These are phyloP conservation scores for bread wheat (Triticum aestivum) DNA, from an alignment of 176 grass and related monocot genomes.

Conservation along the genomic window IWGSC_CS_RefSeq_v2.1 NC_057811.1:370028315-370028814, in stretches of 20 bases:
- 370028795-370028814: neutral
- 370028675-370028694: slow-evolving; percentile 5
- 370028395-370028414: neutral
- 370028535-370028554: neutral
- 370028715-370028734: neutral
- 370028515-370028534: too few species aligned
- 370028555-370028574: neutral
- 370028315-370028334: neutral
- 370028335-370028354: neutral
- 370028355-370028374: neutral
- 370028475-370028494: neutral
- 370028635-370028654: slow-evolving; percentile 27
- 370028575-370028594: neutral
- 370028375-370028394: neutral
- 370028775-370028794: neutral
- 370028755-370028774: neutral
- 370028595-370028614: neutral
- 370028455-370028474: neutral
- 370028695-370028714: neutral
- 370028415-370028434: neutral
- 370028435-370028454: neutral
- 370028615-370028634: slow-evolving; percentile 13
- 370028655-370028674: slow-evolving; percentile 1
- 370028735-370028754: neutral
- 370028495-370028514: neutral